Conservation (phyloP, 306 rosid species). For the Gynostemma pentaphyllum region DNA sequence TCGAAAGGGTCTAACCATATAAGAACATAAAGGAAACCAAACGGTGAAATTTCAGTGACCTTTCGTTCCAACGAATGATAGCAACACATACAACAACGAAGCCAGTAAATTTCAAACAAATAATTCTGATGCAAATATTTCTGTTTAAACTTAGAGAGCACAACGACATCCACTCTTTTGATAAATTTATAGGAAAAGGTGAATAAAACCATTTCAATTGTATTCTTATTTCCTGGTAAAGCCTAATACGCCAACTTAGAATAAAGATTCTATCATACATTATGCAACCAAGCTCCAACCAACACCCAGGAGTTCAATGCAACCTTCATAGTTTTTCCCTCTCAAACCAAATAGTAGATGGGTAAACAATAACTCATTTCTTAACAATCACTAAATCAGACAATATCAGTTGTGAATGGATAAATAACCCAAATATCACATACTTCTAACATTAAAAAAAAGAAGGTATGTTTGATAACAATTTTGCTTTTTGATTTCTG, state of each 20-base stretch:
- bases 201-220: neutral
- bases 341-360: too few species aligned
- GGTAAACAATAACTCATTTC: too few species aligned
- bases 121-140: neutral
- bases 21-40: neutral
- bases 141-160: neutral
- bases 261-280: neutral
- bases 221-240: neutral
- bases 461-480: too few species aligned
- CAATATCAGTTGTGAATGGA: neutral
- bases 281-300: neutral
- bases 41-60: neutral
- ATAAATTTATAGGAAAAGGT: neutral
- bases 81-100: neutral
- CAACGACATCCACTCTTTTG: neutral
- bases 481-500: too few species aligned
- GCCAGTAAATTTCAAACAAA: neutral
- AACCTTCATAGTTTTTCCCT: too few species aligned
- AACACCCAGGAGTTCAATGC: too few species aligned
- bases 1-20: constrained; percentile 3
- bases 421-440: neutral
- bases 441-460: neutral
- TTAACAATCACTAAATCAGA: neutral
- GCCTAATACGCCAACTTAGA: neutral
- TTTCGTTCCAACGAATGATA: neutral